Evolutionary conservation across 495 filamentous ascomycete genomes (phyloP).

Genomic region (Penicillium odoratum): DNA sequence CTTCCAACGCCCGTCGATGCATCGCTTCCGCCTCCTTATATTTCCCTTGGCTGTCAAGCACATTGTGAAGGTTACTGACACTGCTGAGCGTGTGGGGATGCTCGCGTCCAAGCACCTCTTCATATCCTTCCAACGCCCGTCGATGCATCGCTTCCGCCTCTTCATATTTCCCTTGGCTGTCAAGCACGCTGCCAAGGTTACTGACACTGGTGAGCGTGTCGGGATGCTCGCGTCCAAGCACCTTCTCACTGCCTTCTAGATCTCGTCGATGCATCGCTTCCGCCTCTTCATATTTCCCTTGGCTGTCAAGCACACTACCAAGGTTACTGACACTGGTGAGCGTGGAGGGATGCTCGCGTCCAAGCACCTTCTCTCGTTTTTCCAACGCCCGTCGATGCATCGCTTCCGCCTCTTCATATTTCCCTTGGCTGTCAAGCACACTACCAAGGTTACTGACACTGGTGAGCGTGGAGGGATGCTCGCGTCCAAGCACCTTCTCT

Average conservation of each 20-base stretch:
- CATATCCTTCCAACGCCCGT: not conserved
- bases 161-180: constrained; percentile 2
- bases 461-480: constrained; percentile 42
- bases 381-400: constrained; percentile 3
- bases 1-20: not conserved
- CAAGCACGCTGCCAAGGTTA: not conserved
- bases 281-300: constrained; percentile 2
- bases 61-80: not conserved
- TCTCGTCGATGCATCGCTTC: not conserved
- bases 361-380: not conserved
- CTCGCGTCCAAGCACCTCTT: not conserved
- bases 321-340: not conserved
- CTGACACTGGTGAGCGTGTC: not conserved
- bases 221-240: constrained; percentile 2
- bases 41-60: not conserved
- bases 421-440: not conserved
- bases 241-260: not conserved
- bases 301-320: not conserved
- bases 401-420: constrained; percentile 4
- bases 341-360: constrained; percentile 1
- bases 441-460: constrained; percentile 34
- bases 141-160: constrained; percentile 5
- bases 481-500: constrained; percentile 31
- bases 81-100: constrained; percentile 1
- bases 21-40: constrained; percentile 4